Conservation (phyloP, 768 basidiomycete genomes). For the Podaxis carcinomalis region DNA sequence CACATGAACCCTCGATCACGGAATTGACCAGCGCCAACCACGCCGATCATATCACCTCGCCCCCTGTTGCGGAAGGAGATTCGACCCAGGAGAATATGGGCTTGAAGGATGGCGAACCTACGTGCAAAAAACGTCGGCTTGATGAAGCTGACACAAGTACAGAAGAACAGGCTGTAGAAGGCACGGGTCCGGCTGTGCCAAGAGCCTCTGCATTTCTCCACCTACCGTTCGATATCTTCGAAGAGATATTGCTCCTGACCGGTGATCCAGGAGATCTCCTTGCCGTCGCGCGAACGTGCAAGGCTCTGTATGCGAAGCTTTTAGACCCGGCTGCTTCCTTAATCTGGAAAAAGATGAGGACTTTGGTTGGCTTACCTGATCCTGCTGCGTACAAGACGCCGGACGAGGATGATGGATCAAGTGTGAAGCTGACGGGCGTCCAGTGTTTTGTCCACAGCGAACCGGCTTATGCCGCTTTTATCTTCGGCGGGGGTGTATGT, state of each 20-base stretch:
- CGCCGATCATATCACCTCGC: neutral
- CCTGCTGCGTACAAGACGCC: conserved; percentile 2
- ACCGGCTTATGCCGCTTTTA: conserved; percentile 55
- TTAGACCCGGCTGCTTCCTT: conserved; percentile 9
- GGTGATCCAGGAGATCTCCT: neutral
- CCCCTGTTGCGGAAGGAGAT: neutral
- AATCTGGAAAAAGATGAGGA: conserved; percentile 11
- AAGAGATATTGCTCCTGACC: neutral
- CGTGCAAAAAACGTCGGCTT: neutral
- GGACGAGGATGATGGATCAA: neutral
- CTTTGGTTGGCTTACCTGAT: conserved; percentile 17
- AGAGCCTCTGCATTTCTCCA: conserved; percentile 30
- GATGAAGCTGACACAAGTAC: neutral
- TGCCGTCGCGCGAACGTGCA: conserved; percentile 9
- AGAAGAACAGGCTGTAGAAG: neutral
- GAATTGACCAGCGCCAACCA: neutral
- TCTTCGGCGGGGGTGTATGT: conserved; percentile 57
- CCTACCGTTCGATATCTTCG: conserved; percentile 8
- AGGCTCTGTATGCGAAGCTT: neutral
- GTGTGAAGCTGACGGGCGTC: neutral
- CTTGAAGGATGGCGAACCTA: neutral
- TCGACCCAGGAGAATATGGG: neutral
- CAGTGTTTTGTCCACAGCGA: conserved; percentile 33
- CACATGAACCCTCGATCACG: neutral
- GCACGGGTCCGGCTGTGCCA: neutral